Evolutionary conservation across 2,329 filamentous ascomycete genomes (phyloP).

Genomic region (Xylariaceae sp.): DNA sequence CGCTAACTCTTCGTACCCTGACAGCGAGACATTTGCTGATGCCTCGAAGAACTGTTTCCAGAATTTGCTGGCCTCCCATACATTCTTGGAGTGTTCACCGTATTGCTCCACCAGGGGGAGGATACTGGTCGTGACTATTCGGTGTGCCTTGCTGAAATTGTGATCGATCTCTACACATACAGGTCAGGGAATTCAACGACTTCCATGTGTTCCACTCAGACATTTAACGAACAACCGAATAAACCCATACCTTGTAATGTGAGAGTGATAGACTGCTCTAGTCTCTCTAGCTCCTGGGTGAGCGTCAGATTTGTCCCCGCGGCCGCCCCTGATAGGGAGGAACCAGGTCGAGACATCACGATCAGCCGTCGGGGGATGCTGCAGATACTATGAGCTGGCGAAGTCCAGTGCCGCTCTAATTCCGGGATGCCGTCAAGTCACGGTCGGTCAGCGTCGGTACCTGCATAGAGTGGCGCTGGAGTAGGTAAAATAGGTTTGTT

Average conservation of each 20-base stretch:
- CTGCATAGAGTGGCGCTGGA: no score
- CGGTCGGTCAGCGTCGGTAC: no score
- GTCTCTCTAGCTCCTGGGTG: slow-evolving; percentile 90
- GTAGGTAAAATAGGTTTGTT: no score
- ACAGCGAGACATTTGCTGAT: slow-evolving; percentile 93
- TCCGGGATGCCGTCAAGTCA: no score
- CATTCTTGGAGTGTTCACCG: slow-evolving; percentile 84
- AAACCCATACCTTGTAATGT: slow-evolving; percentile 76
- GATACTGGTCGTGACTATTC: slow-evolving; percentile 92
- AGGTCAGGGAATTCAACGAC: not conserved
- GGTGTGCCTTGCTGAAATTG: slow-evolving; percentile 95
- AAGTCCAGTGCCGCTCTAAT: no score
- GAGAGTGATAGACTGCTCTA: slow-evolving; percentile 95
- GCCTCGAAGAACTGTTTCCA: slow-evolving; percentile 99
- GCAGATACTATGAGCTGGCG: no score
- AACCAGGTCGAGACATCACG: slow-evolving; percentile 49
- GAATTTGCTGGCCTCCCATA: slow-evolving; percentile 99
- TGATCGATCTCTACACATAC: slow-evolving; percentile 79
- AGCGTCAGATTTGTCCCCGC: slow-evolving; percentile 61
- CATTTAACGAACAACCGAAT: not conserved
- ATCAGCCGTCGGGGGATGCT: not conserved
- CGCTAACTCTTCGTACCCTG: slow-evolving; percentile 83
- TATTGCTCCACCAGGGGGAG: slow-evolving; percentile 93
- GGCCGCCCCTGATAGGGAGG: slow-evolving; percentile 40
- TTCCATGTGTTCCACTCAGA: not conserved